Evolutionary conservation across 169 alveolate genomes (phyloP).

Genomic region (Eimeria zaria): DNA sequence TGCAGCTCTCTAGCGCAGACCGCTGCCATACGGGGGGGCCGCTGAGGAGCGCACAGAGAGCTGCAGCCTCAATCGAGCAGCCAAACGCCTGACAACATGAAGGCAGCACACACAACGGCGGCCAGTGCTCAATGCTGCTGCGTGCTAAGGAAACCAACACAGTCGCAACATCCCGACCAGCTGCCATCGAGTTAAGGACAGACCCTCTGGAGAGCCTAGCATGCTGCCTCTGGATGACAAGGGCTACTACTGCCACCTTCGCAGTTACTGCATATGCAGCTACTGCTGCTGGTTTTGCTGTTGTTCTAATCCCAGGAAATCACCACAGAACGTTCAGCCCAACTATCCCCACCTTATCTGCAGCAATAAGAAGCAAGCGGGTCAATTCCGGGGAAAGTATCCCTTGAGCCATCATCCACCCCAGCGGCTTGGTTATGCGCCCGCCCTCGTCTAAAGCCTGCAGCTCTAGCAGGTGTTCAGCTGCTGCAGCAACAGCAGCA

Average conservation of each 20-base stretch:
- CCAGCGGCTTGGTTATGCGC: constrained; percentile 51
- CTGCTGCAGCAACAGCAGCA: constrained; percentile 42
- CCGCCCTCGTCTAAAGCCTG: constrained; percentile 48
- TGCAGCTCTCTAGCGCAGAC: constrained; percentile 35
- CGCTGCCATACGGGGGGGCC: constrained; percentile 77
- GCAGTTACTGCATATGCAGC: not conserved
- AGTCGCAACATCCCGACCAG: not conserved
- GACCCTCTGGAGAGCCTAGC: not conserved
- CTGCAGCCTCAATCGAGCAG: constrained; percentile 68
- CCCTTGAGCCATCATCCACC: constrained; percentile 57
- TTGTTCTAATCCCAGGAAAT: not conserved
- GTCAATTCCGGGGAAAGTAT: constrained; percentile 64
- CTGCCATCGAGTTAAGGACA: not conserved
- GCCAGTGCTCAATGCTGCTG: not conserved
- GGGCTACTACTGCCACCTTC: not conserved
- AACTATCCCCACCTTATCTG: constrained; percentile 69
- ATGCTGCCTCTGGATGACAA: not conserved
- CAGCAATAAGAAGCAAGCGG: constrained; percentile 41
- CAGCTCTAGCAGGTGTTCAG: constrained; percentile 36
- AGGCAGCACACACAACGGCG: not conserved
- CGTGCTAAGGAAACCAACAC: not conserved
- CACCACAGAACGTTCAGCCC: not conserved
- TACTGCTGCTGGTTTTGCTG: not conserved
- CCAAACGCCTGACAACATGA: constrained; percentile 60
- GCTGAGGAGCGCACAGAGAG: constrained; percentile 66